Conservation (phyloP, 495 filamentous ascomycete species). For the Talaromyces ruber region DNA sequence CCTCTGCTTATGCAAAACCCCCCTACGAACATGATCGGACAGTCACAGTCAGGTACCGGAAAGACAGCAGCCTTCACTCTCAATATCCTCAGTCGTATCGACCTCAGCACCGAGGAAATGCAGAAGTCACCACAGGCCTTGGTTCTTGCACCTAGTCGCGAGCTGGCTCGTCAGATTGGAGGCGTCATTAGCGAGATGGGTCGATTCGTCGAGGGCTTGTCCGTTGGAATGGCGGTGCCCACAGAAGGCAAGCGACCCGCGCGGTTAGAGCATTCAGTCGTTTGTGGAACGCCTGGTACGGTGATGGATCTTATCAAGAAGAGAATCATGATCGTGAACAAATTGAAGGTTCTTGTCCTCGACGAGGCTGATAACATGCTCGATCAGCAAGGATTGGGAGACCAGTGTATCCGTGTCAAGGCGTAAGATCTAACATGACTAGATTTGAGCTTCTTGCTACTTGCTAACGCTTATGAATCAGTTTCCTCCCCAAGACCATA, state of each 20-base stretch:
- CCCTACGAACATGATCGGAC: constrained; percentile 86
- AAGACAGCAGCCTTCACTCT: constrained; percentile 96
- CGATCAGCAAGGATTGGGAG: constrained; percentile 87
- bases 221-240: constrained; percentile 72
- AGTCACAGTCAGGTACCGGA: constrained; percentile 96
- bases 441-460: background rate
- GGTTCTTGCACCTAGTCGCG: constrained; percentile 84
- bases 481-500: constrained; percentile 57
- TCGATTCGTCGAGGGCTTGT: constrained; percentile 63
- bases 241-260: constrained; percentile 53
- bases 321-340: constrained; percentile 52
- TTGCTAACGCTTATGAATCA: constrained; percentile 20
- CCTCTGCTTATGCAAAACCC: constrained; percentile 79
- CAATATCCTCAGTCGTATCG: constrained; percentile 78
- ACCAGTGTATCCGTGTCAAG: constrained; percentile 88
- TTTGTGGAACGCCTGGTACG: constrained; percentile 93
- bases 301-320: constrained; percentile 76
- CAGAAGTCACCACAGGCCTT: constrained; percentile 68
- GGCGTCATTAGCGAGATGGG: constrained; percentile 75
- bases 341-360: constrained; percentile 71
- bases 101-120: constrained; percentile 48
- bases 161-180: constrained; percentile 90
- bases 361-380: constrained; percentile 97
- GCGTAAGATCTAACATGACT: constrained; percentile 32
- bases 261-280: constrained; percentile 59